Percentiles rank a stretch among this genome's conserved stretches.
Conservation (phyloP, 1,284 basidiomycete species). For the Malassezia vespertilionis region DNA sequence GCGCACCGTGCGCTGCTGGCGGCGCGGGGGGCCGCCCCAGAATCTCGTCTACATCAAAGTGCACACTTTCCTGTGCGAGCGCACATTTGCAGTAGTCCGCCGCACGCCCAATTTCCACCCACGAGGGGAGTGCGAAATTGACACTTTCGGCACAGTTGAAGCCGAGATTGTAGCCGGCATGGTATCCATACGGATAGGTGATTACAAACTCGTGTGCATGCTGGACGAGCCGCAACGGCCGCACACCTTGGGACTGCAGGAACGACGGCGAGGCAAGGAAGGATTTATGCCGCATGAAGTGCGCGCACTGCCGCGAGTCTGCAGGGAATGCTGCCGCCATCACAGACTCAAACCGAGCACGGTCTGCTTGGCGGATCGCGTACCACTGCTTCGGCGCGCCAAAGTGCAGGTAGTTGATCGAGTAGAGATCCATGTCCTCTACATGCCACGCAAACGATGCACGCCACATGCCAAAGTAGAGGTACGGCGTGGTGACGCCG, state of each 20-base stretch:
- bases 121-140: constrained; percentile 91
- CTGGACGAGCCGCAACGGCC: constrained; percentile 56
- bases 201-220: constrained; percentile 87
- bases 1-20: neutral
- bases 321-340: constrained; percentile 40
- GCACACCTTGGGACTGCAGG: constrained; percentile 65
- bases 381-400: constrained; percentile 96
- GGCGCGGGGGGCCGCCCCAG: constrained; percentile 14
- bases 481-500: constrained; percentile 91
- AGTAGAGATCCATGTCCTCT: constrained; percentile 78
- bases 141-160: constrained; percentile 96
- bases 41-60: constrained; percentile 41
- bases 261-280: constrained; percentile 82
- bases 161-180: constrained; percentile 92
- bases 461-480: constrained; percentile 99
- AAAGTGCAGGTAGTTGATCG: constrained; percentile 98
- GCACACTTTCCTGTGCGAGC: constrained; percentile 38
- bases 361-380: constrained; percentile 75
- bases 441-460: constrained; percentile 98
- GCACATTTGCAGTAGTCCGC: constrained; percentile 43
- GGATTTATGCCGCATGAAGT: constrained; percentile 93
- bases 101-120: constrained; percentile 68
- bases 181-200: constrained; percentile 82
- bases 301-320: constrained; percentile 60
- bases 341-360: constrained; percentile 47